Percentiles rank a stretch among this genome's conserved stretches.
phyloP scores from a whole-genome alignment of 31 red algal genomes.

The Endocladia muricata region DNA sequence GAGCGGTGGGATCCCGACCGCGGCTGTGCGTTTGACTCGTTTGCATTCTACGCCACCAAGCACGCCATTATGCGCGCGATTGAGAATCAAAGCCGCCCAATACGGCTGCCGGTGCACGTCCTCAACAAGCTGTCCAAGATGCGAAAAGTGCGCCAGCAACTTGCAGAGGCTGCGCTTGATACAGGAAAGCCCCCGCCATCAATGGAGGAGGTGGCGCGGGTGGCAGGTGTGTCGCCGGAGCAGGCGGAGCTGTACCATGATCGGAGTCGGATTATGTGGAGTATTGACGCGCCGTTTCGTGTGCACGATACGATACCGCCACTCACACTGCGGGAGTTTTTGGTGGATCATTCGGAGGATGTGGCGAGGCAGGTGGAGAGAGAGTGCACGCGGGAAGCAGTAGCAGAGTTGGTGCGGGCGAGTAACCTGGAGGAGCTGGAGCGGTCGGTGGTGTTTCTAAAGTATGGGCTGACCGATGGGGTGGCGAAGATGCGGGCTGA shows the following conservation, averaged over 20 bases:
- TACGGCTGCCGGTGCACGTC: conserved; percentile 61
- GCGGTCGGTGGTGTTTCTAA: conserved; percentile 46
- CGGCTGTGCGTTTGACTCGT: conserved; percentile 41
- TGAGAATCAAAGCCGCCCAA: conserved; percentile 61
- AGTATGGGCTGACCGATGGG: conserved; percentile 57
- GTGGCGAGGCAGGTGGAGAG: conserved; percentile 47
- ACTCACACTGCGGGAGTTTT: conserved; percentile 33
- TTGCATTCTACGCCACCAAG: conserved; percentile 50
- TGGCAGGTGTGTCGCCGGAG: conserved; percentile 24
- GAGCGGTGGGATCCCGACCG: conserved; percentile 32
- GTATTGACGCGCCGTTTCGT: conserved; percentile 32
- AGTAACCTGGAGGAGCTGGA: conserved; percentile 48
- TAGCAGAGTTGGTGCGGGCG: conserved; percentile 34
- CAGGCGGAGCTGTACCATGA: conserved; percentile 42
- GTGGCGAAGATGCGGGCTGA: conserved; percentile 31
- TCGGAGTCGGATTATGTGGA: conserved; percentile 8
- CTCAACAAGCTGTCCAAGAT: conserved; percentile 60
- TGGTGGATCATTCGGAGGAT: conserved; percentile 55
- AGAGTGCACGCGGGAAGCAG: conserved; percentile 29
- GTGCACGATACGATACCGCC: not conserved
- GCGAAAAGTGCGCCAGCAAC: conserved; percentile 19
- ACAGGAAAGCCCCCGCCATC: not conserved
- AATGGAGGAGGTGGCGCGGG: conserved; percentile 22
- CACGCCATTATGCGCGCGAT: conserved; percentile 50
- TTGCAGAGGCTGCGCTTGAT: not conserved